A percentile compares a stretch with the other conserved stretches of the same genome.
phyloP scores from a whole-genome alignment of 2,329 filamentous ascomycete species.

The Hypoxylon sp. region DNA sequence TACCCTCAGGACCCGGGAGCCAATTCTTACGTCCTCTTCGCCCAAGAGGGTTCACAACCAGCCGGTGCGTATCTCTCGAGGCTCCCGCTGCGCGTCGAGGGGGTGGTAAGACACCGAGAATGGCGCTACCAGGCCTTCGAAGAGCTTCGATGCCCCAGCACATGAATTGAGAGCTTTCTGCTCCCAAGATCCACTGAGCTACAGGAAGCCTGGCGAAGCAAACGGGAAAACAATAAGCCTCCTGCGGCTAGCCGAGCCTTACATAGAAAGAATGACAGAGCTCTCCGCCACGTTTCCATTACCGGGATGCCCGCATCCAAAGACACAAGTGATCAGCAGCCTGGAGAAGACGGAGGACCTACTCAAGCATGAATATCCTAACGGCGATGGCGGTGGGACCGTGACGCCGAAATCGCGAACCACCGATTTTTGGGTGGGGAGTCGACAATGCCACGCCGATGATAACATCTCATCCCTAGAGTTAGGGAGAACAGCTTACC shows the following conservation, averaged over 20 bases:
- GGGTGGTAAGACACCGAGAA: not conserved
- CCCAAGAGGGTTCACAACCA: no score
- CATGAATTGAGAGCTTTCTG: not conserved
- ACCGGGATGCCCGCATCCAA: not conserved
- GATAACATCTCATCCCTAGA: not conserved
- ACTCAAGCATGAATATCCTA: not conserved
- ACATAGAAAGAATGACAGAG: not conserved
- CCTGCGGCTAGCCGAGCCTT: not conserved
- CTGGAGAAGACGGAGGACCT: not conserved
- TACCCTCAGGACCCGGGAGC: no score
- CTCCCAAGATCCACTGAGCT: not conserved
- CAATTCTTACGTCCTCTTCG: no score
- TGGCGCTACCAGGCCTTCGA: not conserved
- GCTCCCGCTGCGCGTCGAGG: no score
- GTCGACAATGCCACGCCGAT: not conserved
- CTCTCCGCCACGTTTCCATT: not conserved
- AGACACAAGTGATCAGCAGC: not conserved
- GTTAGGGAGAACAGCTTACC: not conserved
- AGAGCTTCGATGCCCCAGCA: not conserved
- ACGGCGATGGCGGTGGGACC: not conserved
- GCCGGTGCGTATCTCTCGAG: no score
- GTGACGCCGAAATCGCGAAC: not conserved
- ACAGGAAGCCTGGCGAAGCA: not conserved
- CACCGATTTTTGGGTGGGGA: not conserved
- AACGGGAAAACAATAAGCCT: not conserved